These are phyloP conservation scores for Fragaria iinumae DNA, from an alignment of 306 rosid genomes.

Conservation along the genomic window DNA sequence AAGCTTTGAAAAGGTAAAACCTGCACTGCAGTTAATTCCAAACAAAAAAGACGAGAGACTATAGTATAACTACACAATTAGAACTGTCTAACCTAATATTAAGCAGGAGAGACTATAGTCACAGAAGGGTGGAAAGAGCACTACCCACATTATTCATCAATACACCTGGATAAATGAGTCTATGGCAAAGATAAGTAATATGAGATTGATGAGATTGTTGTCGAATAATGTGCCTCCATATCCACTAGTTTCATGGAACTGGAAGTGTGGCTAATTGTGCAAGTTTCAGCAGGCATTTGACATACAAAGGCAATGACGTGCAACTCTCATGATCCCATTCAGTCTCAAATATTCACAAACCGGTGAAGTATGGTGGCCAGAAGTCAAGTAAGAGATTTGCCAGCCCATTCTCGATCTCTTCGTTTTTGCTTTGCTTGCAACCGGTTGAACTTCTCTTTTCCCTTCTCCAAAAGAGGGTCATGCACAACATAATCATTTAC, in stretches of 20 bases:
- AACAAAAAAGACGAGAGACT: neutral
- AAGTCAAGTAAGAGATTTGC: constrained; percentile 52
- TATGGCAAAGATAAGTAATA: neutral
- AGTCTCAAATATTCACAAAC: constrained; percentile 13
- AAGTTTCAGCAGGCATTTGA: neutral
- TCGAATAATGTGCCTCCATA: neutral
- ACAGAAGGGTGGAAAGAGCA: neutral
- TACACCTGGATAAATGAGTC: neutral
- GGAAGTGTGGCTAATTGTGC: neutral
- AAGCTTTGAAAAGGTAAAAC: neutral
- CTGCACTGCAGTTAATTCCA: neutral
- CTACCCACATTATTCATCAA: neutral
- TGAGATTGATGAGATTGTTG: neutral
- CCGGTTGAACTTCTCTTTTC: constrained; percentile 83
- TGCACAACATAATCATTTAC: constrained; percentile 80
- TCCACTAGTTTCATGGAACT: neutral
- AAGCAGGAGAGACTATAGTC: neutral
- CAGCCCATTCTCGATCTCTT: constrained; percentile 59
- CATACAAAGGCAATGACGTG: neutral
- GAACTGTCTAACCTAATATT: neutral
- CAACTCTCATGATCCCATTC: neutral
- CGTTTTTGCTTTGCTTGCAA: constrained; percentile 89
- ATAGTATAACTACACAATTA: neutral
- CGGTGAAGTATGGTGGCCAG: neutral
- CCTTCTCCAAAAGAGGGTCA: constrained; percentile 96